Evolutionary conservation across 768 basidiomycete species (phyloP).

Genomic region (Boletus bicolor): DNA sequence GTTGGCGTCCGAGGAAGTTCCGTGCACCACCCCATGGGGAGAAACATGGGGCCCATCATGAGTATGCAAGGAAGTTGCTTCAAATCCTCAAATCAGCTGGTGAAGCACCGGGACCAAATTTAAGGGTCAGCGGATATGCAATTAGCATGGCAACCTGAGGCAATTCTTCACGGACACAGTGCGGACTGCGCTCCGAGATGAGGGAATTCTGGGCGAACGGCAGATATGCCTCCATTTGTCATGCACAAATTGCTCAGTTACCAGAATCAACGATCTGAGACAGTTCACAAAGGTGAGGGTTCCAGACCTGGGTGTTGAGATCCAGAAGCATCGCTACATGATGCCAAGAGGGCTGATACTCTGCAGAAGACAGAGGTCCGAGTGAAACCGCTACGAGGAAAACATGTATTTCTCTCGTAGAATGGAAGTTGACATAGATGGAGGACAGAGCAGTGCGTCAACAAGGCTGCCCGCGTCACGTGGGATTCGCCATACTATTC

Average conservation of each 20-base stretch:
- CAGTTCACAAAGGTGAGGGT: neutral
- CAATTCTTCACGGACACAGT: neutral
- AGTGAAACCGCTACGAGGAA: neutral
- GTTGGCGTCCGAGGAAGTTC: too few species aligned
- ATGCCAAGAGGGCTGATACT: neutral
- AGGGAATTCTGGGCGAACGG: neutral
- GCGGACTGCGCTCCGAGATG: neutral
- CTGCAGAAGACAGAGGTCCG: neutral
- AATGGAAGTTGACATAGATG: neutral
- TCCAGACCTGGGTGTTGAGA: neutral
- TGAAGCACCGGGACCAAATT: neutral
- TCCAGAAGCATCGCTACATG: neutral
- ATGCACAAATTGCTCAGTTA: neutral
- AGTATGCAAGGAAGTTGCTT: neutral
- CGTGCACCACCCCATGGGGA: neutral
- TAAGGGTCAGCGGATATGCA: neutral
- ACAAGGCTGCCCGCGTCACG: neutral
- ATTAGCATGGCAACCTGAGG: neutral
- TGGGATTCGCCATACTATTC: neutral
- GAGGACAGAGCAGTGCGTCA: too few species aligned
- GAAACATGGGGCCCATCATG: neutral
- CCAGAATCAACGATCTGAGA: neutral
- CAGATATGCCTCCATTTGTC: constrained; percentile 9
- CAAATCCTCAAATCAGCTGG: neutral
- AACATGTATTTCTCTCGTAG: neutral